Base-by-base conservation (phyloP, 129 eudicot species). In the Heracleum sosnowskyi region DNA sequence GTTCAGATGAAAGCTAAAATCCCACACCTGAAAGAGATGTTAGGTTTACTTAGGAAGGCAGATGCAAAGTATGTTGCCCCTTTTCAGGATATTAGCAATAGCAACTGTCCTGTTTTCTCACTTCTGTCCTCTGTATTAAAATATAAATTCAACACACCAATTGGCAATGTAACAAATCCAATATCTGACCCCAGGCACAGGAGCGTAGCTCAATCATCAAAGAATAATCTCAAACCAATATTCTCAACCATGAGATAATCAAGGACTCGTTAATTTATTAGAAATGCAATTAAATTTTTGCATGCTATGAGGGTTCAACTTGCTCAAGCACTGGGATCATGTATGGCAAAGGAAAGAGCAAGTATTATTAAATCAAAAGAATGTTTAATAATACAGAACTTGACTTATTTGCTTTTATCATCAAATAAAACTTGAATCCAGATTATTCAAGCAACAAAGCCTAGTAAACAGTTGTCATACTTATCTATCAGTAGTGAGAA, bases 1-100 rank as follows among this genome's bases (percentile, higher is more conserved):
- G 64, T 86, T 92, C 75, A 90, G 78, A 77, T 92, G 95, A 81
- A 94, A 84, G 76, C 91, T 79, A 69, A 90, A 88, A 87, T 95
- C 97, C 97, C 99, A 95, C 46, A 95, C 85, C 99, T 92, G 88
- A 79, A 79, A 68, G 55, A 73, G 13, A 46, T 35, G 34, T 57
- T 76, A 28, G 0, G 2, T 73, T 44, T 9, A 36, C 57, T 75
- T 40, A 11, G 57, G 28, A 11, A 72, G 29, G 15, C 69, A 62
- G 64, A 55, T 55, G 64, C 29, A 24, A 55, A 55, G 29, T 55
- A 22, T 8, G 64, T 24, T 42, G 11, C 4, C 15, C 15, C 15
- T 2, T n/a, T 9, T 57, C 33, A 57, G 31, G 4, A 57, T n/a
- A 57, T n/a, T 57, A n/a, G 31, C 66, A 1, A 57, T n/a, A 8